phyloP scores from a whole-genome alignment of 345 rosid species.

The Draba incana region DNA sequence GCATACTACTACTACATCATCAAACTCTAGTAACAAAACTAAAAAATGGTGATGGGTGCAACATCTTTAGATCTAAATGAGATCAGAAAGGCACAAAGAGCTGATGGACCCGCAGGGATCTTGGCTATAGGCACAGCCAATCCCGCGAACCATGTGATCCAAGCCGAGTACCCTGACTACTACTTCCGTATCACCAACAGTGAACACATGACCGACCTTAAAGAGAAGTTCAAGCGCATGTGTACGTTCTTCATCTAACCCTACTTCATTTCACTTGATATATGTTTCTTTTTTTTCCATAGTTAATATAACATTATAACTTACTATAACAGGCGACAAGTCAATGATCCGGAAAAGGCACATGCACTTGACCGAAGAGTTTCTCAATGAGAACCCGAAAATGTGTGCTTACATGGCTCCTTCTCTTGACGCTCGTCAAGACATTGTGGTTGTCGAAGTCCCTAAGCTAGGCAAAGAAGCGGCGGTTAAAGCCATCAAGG shows the following conservation, averaged over 20 bases:
- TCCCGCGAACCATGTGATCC: conserved; percentile 54
- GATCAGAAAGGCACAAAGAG: conserved; percentile 64
- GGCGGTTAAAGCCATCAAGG: conserved; percentile 72
- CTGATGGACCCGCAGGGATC: conserved; percentile 61
- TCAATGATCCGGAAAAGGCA: conserved; percentile 67
- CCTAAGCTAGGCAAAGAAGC: conserved; percentile 86
- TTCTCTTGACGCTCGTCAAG: conserved; percentile 73
- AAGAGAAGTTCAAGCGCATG: conserved; percentile 74
- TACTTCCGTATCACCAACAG: conserved; percentile 72
- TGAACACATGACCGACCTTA: conserved; percentile 75
- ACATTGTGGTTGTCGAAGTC: conserved; percentile 76
- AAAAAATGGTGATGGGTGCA: conserved; percentile 31
- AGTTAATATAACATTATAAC: background rate
- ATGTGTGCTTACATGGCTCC: conserved; percentile 74
- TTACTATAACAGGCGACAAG: conserved; percentile 58
- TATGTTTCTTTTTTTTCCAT: background rate
- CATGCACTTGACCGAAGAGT: conserved; percentile 72
- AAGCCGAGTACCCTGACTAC: conserved; percentile 66
- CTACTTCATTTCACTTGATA: background rate
- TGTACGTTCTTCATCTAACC: conserved; percentile 44
- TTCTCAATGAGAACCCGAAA: conserved; percentile 57
- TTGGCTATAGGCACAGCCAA: conserved; percentile 74
- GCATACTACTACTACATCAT: background rate
- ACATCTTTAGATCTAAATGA: conserved; percentile 44
- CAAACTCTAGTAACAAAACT: background rate